phyloP scores from a whole-genome alignment of 2,329 filamentous ascomycete species.

The Alternaria gaisen region DNA sequence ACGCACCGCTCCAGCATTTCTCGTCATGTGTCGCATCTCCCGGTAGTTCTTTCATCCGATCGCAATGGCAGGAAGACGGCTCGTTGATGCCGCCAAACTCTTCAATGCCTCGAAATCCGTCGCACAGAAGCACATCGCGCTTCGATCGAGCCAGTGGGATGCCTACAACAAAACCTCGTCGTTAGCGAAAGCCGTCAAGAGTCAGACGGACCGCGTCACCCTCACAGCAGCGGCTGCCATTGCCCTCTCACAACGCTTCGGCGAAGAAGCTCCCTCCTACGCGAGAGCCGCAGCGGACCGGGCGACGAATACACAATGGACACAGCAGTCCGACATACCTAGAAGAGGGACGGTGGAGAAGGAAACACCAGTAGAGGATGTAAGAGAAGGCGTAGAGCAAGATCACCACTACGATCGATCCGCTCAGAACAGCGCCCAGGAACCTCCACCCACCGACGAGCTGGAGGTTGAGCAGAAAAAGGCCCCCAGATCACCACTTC shows the following conservation, averaged over 20 bases:
- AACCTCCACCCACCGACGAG: slow-evolving; percentile 50
- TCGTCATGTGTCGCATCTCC: slow-evolving; percentile 23
- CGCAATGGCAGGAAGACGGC: slow-evolving; percentile 61
- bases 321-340: slow-evolving; percentile 37
- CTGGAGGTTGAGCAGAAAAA: slow-evolving; percentile 59
- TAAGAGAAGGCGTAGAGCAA: slow-evolving; percentile 56
- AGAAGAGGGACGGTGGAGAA: slow-evolving; percentile 42
- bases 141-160: slow-evolving; percentile 69
- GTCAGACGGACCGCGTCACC: slow-evolving; percentile 68
- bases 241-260: slow-evolving; percentile 66
- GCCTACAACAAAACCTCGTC: slow-evolving; percentile 71
- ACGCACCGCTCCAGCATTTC: slow-evolving; percentile 8
- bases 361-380: slow-evolving; percentile 24
- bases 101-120: slow-evolving; percentile 59
- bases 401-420: slow-evolving; percentile 61
- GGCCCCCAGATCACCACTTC: slow-evolving; percentile 55
- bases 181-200: slow-evolving; percentile 68
- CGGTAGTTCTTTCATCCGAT: slow-evolving; percentile 26
- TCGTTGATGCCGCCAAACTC: slow-evolving; percentile 61
- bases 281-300: slow-evolving; percentile 34
- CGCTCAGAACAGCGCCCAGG: slow-evolving; percentile 51
- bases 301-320: slow-evolving; percentile 27
- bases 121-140: slow-evolving; percentile 63
- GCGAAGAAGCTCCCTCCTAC: slow-evolving; percentile 57
- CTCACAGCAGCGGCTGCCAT: slow-evolving; percentile 69